Percentiles rank a stretch among this genome's conserved stretches.
Evolutionary conservation across 257 asterid species (phyloP).

Genomic region (Solanum megistacrolobum): DNA sequence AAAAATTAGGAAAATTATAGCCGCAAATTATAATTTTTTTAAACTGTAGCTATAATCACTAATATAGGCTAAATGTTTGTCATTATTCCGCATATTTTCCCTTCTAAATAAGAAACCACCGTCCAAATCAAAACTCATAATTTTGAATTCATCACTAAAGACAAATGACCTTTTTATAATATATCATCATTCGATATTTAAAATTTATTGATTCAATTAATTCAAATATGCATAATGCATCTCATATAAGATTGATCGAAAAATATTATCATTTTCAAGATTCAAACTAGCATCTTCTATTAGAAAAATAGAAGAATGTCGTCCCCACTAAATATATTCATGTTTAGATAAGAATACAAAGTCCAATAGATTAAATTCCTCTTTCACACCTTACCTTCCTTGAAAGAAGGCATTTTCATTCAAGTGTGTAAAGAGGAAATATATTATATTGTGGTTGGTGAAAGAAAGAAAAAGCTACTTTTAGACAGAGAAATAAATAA

Average conservation of each 20-base stretch:
- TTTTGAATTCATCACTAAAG: too few species aligned
- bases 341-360: not conserved
- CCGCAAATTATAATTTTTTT: too few species aligned
- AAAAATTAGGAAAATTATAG: too few species aligned
- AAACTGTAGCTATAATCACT: too few species aligned
- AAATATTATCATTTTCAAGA: not conserved
- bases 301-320: not conserved
- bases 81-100: too few species aligned
- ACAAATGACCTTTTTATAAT: too few species aligned
- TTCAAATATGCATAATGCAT: too few species aligned
- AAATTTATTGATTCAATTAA: too few species aligned
- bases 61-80: too few species aligned
- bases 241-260: too few species aligned
- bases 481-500: not conserved
- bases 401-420: not conserved
- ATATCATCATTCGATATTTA: too few species aligned
- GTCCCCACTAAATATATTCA: not conserved
- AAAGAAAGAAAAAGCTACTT: not conserved
- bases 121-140: not conserved
- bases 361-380: not conserved
- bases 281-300: not conserved
- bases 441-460: conserved; percentile 5
- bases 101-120: not conserved
- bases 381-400: not conserved
- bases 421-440: not conserved